phyloP scores from a whole-genome alignment of 2,329 filamentous ascomycete species.

The Trichoderma simmonsii region DNA sequence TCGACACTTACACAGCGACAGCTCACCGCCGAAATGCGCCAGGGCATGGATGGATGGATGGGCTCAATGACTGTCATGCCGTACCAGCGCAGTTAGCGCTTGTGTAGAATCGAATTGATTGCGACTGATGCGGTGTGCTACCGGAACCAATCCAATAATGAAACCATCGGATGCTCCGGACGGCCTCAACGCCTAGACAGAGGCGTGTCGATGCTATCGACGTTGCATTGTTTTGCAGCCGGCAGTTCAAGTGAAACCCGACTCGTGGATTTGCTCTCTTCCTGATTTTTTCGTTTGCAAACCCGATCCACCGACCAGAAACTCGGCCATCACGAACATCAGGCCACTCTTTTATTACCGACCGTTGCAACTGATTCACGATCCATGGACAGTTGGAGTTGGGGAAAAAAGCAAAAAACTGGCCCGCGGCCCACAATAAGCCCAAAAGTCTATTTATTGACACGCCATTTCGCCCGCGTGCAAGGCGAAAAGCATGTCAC shows the following conservation, averaged over 20 bases:
- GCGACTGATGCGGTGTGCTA: neutral
- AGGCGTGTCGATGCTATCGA: neutral
- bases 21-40: neutral
- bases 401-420: neutral
- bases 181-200: neutral
- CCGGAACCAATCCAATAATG: constrained; percentile 1
- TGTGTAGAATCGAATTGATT: neutral
- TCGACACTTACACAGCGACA: neutral
- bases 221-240: neutral
- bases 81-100: constrained; percentile 1
- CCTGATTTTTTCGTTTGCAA: neutral
- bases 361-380: constrained; percentile 4
- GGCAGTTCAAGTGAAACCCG: neutral
- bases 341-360: neutral
- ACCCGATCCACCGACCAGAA: neutral
- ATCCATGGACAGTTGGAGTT: neutral
- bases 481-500: constrained; percentile 3
- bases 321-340: constrained; percentile 4
- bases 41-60: neutral
- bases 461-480: neutral
- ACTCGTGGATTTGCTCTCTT: neutral
- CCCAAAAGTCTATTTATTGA: constrained; percentile 10
- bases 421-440: constrained; percentile 7
- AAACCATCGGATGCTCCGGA: constrained; percentile 12
- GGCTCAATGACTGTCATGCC: constrained; percentile 2